phyloP scores from a whole-genome alignment of 805 yeast species.

The Candida peoriensis region DNA sequence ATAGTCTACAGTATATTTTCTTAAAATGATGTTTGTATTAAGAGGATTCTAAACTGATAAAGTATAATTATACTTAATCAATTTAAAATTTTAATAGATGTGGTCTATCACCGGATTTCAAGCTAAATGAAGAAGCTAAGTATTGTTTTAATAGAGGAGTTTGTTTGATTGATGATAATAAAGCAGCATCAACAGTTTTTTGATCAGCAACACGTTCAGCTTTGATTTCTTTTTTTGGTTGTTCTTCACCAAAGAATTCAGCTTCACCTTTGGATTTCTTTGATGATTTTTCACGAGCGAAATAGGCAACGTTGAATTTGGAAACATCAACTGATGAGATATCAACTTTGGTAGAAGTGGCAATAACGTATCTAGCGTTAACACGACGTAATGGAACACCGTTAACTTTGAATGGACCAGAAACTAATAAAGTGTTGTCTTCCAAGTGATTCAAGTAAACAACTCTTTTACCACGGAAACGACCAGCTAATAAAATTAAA shows the following conservation, averaged over 20 bases:
- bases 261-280: conserved; percentile 86
- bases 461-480: conserved; percentile 99
- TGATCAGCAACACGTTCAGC: conserved; percentile 96
- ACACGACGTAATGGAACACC: conserved; percentile 99
- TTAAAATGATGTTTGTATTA: not conserved
- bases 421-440: conserved; percentile 95
- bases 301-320: conserved; percentile 93
- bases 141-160: conserved; percentile 96
- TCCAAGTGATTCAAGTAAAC: conserved; percentile 95
- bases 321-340: conserved; percentile 77
- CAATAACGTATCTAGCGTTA: conserved; percentile 97
- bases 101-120: conserved; percentile 98
- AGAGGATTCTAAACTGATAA: too few species aligned
- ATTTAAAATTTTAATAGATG: conserved; percentile 94
- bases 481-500: conserved; percentile 94
- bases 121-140: conserved; percentile 91
- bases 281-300: conserved; percentile 88
- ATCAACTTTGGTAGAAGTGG: conserved; percentile 90
- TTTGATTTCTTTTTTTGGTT: conserved; percentile 78
- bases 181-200: conserved; percentile 90
- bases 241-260: conserved; percentile 79
- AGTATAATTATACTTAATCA: too few species aligned
- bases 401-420: conserved; percentile 99
- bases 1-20: too few species aligned
- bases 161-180: conserved; percentile 90